These are phyloP conservation scores for Arachnopeziza araneosa DNA, from an alignment of 2,329 filamentous ascomycete species.

Conservation along the genomic window DNA sequence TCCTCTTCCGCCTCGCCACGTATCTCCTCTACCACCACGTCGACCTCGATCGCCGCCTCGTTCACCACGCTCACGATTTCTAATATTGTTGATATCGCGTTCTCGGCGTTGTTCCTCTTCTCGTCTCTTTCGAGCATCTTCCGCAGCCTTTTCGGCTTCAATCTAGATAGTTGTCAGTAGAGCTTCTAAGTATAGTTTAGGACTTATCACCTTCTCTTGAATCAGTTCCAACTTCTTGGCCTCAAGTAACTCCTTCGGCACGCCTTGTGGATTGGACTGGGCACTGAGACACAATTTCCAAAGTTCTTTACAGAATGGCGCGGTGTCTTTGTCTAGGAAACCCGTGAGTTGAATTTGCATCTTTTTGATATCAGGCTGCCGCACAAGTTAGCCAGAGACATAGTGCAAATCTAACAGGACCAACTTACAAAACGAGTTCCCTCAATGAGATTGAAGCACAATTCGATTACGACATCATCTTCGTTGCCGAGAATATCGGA, in stretches of 20 bases:
- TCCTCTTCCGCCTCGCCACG: conserved; percentile 43
- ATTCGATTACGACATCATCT: conserved; percentile 92
- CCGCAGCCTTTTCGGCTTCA: conserved; percentile 75
- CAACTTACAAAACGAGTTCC: conserved; percentile 66
- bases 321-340: conserved; percentile 88
- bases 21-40: conserved; percentile 31
- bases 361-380: conserved; percentile 88
- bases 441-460: conserved; percentile 67
- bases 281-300: conserved; percentile 91
- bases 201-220: conserved; percentile 72
- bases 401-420: not conserved
- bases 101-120: conserved; percentile 69
- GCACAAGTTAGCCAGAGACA: conserved; percentile 24
- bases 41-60: conserved; percentile 37
- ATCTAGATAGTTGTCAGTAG: conserved; percentile 44
- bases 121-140: conserved; percentile 65
- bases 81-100: conserved; percentile 60
- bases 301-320: conserved; percentile 84
- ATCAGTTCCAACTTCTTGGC: conserved; percentile 94
- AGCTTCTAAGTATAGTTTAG: not conserved
- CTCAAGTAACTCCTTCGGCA: conserved; percentile 90
- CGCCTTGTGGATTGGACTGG: conserved; percentile 80
- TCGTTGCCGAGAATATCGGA: conserved; percentile 85
- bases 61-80: conserved; percentile 51
- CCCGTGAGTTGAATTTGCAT: conserved; percentile 92